Evolutionary conservation across 2,329 filamentous ascomycete genomes (phyloP), one percentile per base, ranked within the genome.

Genomic region (Capronia americana): DNA sequence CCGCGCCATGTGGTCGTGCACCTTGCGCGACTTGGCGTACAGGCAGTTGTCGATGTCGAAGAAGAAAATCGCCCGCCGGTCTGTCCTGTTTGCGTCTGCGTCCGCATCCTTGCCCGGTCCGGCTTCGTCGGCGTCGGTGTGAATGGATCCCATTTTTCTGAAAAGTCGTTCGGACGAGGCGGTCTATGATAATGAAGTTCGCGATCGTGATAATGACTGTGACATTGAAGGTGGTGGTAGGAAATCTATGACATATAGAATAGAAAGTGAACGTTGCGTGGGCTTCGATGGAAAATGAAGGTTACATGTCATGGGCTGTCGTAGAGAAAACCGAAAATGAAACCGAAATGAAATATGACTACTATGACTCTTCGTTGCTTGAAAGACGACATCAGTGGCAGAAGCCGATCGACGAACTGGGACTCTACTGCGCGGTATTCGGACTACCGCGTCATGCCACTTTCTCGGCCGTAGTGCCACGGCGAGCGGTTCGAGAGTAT

Each of bases 41-140:
- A 98, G 87, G 80, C 96, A 99, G 76, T 99, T 99, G 84, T 99
- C 95, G 75, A 99, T 98, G 77, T 99, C 95, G 76, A 97, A 98
- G 78, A 87, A 88, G 77, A 88, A 86, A 23, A 91, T 83, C 1
- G 70, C 69, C 41, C 70, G 57, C 70, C 26, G 54, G 20, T 34
- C 54, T 20, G 3, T n/a, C 44, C 6, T 6, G 26, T 28, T 3
- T 20, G n/a, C n/a, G 34, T 44, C 17, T 1, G 17, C 38, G 17
- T 14, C 48, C 12, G 17, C 38, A 6, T 14, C 48, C 12, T 51
- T 24, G 48, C 0, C 32, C 10, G 32, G 12, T 4, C 3, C 11
- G 10, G 32, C 32, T 34, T 26, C 48, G 34, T 17, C 34, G 34
- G 34, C 11, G 24, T 24, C 14, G 46, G 23, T 8, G 17, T 58